Evolutionary conservation across 164 flowering plant genomes (phyloP).

Genomic region (Magnolia sinica): DNA sequence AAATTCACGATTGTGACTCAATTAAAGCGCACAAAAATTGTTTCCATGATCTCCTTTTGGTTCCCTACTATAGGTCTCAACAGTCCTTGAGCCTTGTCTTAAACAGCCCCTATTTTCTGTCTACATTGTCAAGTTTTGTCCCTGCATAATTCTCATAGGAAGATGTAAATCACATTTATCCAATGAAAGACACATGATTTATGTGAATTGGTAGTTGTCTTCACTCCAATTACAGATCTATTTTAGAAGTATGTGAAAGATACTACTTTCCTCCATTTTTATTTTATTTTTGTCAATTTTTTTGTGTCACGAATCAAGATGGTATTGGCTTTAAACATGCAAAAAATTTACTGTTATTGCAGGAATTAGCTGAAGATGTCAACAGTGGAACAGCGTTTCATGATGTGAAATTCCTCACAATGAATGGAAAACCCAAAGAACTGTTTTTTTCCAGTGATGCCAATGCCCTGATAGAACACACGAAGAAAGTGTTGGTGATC

Average conservation of each 20-base stretch:
- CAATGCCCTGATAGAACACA: conserved; percentile 91
- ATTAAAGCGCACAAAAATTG: too few species aligned
- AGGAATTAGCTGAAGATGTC: conserved; percentile 58
- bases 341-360: conserved; percentile 8
- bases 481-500: conserved; percentile 84
- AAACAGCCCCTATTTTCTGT: too few species aligned
- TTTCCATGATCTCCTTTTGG: too few species aligned
- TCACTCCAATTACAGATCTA: background rate
- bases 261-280: background rate
- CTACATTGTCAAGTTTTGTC: background rate
- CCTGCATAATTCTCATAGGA: background rate
- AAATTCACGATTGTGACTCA: too few species aligned
- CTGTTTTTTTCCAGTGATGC: conserved; percentile 93
- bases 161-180: background rate
- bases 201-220: background rate
- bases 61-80: too few species aligned
- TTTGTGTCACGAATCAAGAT: background rate
- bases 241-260: background rate
- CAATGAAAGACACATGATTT: background rate
- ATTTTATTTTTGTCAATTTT: too few species aligned
- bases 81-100: too few species aligned
- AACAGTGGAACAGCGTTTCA: conserved; percentile 48
- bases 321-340: conserved; percentile 2
- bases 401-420: conserved; percentile 55
- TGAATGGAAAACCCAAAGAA: conserved; percentile 72